These are phyloP conservation scores for Rhinocladiella similis DNA, from an alignment of 2,329 filamentous ascomycete species.

Conservation along the genomic window DNA sequence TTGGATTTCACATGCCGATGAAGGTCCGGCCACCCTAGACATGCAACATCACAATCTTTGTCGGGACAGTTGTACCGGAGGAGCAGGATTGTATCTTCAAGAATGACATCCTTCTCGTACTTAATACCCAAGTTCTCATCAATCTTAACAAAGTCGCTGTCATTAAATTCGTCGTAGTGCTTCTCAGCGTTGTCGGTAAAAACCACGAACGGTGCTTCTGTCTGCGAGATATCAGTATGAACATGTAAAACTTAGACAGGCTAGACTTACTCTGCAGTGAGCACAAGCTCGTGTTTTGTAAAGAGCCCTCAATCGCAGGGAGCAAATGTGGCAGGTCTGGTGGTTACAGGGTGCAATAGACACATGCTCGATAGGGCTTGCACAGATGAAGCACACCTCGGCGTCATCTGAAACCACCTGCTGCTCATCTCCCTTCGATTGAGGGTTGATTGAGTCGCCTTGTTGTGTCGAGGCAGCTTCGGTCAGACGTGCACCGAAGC, in stretches of 20 bases:
- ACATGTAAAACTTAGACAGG: neutral
- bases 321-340: constrained; percentile 93
- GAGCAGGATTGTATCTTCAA: constrained; percentile 84
- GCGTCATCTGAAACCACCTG: constrained; percentile 54
- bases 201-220: constrained; percentile 67
- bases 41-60: constrained; percentile 77
- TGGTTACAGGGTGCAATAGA: constrained; percentile 94
- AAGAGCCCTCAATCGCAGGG: constrained; percentile 82
- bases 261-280: constrained; percentile 76
- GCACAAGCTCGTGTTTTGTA: constrained; percentile 97
- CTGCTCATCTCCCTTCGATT: constrained; percentile 8
- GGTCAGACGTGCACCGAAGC: constrained; percentile 49
- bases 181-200: constrained; percentile 86
- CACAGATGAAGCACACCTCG: constrained; percentile 97
- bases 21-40: constrained; percentile 75
- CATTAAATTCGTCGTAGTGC: constrained; percentile 78
- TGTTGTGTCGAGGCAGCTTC: constrained; percentile 45
- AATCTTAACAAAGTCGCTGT: constrained; percentile 70
- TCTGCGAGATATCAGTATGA: constrained; percentile 30
- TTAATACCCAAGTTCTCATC: constrained; percentile 89
- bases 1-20: constrained; percentile 77
- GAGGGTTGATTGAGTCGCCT: constrained; percentile 29
- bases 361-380: constrained; percentile 82
- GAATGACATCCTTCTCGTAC: constrained; percentile 85
- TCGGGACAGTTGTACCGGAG: constrained; percentile 96